Base-by-base conservation (phyloP, 2,329 filamentous ascomycete species). In the Phoma herbarum region DNA sequence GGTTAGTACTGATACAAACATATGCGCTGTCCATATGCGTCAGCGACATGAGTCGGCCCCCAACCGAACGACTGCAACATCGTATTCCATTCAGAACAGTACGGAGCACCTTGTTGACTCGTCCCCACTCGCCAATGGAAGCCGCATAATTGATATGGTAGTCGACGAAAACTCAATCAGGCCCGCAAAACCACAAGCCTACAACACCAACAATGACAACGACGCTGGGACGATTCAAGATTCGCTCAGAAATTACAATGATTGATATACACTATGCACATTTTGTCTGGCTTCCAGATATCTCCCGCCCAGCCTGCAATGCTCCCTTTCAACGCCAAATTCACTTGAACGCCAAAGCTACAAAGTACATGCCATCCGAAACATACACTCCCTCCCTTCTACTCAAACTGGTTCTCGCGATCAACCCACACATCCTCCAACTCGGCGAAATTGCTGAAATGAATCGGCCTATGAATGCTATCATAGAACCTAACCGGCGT, bases 401-500 rank as follows among this genome's bases (percentile, higher is more conserved):
- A 98, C 69, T 92, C 94, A 82, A 99, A 96, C 77, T 93, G 94
- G 81, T 99, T 94, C 64, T 87, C 87, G 71, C 93, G 85, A 78
- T 99, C 95, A 45, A 97, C 93, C 87, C 93, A 96, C 41, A 96
- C 91, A 78, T 99, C 94, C 81, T 99, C 95, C 75, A 99, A 80
- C 82, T 99, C 94, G 1, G 93, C 92, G 80, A 99, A 99, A 78
- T 93, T 97, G 77, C 94, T 90, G 85, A 99, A 99, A 81, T 99
- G 95, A 55, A 97, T 82, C 16, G 94, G 93, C 25, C 95, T 87
- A 79, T 99, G 96, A 70, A 93, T 85, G 70, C 93, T 93, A 74
- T 90, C 93, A 80, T 99, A 99, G 80, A 97, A 98, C 9, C 90
- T 84, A 62, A 78, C 79, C 18, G 95, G 95, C 42, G 92, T 96